These are phyloP conservation scores for Plasmopara halstedii DNA, from an alignment of 352 stramenopile genomes.

Conservation along the genomic window DNA sequence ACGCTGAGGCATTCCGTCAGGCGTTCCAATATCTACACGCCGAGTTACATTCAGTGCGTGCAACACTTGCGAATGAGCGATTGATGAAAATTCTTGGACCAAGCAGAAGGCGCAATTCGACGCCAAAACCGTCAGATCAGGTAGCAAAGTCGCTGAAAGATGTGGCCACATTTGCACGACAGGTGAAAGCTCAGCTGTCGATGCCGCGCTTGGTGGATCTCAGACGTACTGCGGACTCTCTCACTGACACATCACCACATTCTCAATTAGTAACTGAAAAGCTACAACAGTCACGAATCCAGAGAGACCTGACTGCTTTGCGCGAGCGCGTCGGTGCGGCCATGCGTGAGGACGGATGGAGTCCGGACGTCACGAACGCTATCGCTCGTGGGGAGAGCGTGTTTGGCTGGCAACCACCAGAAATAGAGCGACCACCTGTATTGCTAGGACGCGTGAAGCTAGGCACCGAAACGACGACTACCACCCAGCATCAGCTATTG, in stretches of 20 bases:
- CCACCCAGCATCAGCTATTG: conserved; percentile 12
- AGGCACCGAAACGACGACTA: conserved; percentile 1
- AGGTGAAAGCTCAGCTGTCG: conserved; percentile 51
- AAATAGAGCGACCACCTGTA: conserved; percentile 62
- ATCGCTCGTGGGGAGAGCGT: conserved; percentile 55
- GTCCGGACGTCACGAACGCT: conserved; percentile 44
- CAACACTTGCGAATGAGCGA: conserved; percentile 49
- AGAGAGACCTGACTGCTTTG: conserved; percentile 33
- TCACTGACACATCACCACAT: conserved; percentile 17
- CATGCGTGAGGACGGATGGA: conserved; percentile 47
- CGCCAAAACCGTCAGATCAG: conserved; percentile 18
- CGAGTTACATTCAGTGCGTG: conserved; percentile 42
- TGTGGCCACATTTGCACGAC: conserved; percentile 36
- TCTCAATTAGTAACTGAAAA: conserved; percentile 45
- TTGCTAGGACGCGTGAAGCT: conserved; percentile 56
- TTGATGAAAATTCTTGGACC: conserved; percentile 42
- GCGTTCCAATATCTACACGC: conserved; percentile 50
- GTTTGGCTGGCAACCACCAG: conserved; percentile 66
- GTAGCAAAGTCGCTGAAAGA: conserved; percentile 35
- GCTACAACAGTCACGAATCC: conserved; percentile 35
- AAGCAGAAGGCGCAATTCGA: conserved; percentile 1
- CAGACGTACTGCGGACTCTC: conserved; percentile 9
- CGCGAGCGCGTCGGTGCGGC: conserved; percentile 33
- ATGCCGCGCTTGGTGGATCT: conserved; percentile 68
- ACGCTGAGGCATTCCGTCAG: conserved; percentile 50